A percentile compares a stretch with the other conserved stretches of the same genome.
These are phyloP conservation scores for Aureobasidium sp. DNA, from an alignment of 2,329 filamentous ascomycete species.

Conservation along the genomic window DNA sequence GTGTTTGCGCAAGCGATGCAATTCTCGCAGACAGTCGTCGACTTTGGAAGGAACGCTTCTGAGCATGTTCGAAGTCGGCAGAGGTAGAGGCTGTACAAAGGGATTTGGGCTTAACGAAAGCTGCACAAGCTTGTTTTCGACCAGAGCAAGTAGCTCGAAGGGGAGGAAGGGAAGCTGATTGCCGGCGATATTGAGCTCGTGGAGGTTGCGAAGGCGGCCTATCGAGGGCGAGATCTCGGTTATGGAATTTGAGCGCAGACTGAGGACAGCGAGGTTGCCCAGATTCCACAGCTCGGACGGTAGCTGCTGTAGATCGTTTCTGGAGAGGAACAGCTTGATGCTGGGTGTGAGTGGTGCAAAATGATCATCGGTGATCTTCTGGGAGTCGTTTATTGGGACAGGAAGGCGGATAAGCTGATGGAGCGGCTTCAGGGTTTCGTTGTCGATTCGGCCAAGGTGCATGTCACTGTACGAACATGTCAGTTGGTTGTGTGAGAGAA, in stretches of 20 bases:
- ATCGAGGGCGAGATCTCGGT: constrained; percentile 53
- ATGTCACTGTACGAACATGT: constrained; percentile 19
- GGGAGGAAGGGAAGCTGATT: constrained; percentile 56
- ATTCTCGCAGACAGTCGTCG: constrained; percentile 7
- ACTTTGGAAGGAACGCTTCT: neutral
- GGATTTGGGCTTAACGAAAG: constrained; percentile 57
- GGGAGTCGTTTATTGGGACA: constrained; percentile 16
- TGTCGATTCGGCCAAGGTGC: constrained; percentile 45
- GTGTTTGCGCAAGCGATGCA: constrained; percentile 10
- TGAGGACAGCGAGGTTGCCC: constrained; percentile 56
- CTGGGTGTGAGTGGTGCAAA: constrained; percentile 52
- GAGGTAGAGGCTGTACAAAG: constrained; percentile 35
- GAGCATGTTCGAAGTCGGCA: neutral
- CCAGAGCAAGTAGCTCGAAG: constrained; percentile 51
- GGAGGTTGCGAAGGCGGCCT: constrained; percentile 48
- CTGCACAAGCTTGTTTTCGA: constrained; percentile 40
- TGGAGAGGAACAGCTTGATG: constrained; percentile 53
- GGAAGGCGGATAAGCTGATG: constrained; percentile 28
- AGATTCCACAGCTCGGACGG: constrained; percentile 56
- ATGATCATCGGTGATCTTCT: constrained; percentile 48
- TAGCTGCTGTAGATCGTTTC: constrained; percentile 49
- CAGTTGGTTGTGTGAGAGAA: neutral
- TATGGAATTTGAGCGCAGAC: constrained; percentile 56
- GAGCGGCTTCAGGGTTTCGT: constrained; percentile 50
- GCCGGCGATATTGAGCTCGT: constrained; percentile 57